Evolutionary conservation across 2,329 filamentous ascomycete genomes (phyloP).

Genomic region (Trichoderma afroharzianum): DNA sequence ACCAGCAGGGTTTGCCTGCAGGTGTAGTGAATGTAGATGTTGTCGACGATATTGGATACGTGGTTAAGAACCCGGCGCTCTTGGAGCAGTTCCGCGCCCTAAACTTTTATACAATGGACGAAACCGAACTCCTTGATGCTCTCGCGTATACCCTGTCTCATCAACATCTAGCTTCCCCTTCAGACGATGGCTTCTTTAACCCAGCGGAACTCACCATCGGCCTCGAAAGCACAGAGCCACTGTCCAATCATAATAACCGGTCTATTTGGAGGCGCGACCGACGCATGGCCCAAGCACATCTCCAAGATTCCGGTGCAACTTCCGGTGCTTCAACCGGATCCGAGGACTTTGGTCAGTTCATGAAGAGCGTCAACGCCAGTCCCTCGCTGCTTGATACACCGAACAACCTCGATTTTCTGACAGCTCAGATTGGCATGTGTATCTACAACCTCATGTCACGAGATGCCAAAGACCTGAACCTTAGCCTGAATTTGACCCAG

Average conservation of each 20-base stretch:
- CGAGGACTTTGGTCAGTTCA: conserved; percentile 16
- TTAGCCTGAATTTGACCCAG: conserved; percentile 2
- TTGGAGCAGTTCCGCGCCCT: conserved; percentile 16
- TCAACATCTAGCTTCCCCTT: not conserved
- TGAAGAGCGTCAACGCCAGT: conserved; percentile 9
- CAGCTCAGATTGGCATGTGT: conserved; percentile 15
- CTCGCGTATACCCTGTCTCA: conserved; percentile 7
- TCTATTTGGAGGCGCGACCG: conserved; percentile 17
- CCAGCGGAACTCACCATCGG: conserved; percentile 14
- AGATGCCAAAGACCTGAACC: conserved; percentile 16
- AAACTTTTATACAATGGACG: conserved; percentile 15
- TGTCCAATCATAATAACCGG: conserved; percentile 16
- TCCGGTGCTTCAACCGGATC: not conserved
- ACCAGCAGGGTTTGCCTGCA: conserved; percentile 33
- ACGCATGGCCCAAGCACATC: conserved; percentile 13
- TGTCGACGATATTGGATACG: conserved; percentile 38
- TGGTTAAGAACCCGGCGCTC: conserved; percentile 22
- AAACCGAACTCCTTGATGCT: conserved; percentile 16
- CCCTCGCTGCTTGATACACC: conserved; percentile 9
- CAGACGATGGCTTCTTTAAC: not conserved
- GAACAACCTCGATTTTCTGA: not conserved
- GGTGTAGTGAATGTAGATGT: conserved; percentile 36
- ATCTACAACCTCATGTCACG: conserved; percentile 17
- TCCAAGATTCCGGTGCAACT: not conserved
- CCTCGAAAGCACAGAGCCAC: conserved; percentile 14